Percentiles rank a stretch among this genome's conserved stretches.
These are phyloP conservation scores for Cladobotryum mycophilum DNA, from an alignment of 2,329 filamentous ascomycete species.

Conservation along the genomic window DNA sequence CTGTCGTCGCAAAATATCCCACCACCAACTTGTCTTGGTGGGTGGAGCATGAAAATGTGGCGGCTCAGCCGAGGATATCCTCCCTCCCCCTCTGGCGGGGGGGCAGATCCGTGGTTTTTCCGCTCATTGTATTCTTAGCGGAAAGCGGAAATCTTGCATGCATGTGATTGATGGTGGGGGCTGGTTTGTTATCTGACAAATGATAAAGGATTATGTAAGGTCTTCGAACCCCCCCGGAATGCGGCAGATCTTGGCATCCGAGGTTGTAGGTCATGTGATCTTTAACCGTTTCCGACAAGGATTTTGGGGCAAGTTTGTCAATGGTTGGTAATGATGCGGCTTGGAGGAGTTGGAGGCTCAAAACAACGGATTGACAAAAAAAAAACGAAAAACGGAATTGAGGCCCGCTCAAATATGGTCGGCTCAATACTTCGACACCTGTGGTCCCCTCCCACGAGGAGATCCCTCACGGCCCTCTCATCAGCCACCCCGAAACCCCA, in stretches of 20 bases:
- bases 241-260: conserved; percentile 8
- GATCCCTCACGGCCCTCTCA: conserved; percentile 18
- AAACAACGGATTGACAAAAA: conserved; percentile 2
- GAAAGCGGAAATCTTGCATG: too few species aligned
- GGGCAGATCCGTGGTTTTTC: too few species aligned
- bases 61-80: conserved; percentile 21
- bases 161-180: too few species aligned
- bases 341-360: background rate
- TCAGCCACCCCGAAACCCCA: conserved; percentile 16
- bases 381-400: too few species aligned
- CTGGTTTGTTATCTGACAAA: too few species aligned
- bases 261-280: background rate
- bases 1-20: too few species aligned
- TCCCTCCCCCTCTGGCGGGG: background rate
- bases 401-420: conserved; percentile 25
- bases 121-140: too few species aligned
- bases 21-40: too few species aligned
- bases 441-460: conserved; percentile 27
- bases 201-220: background rate
- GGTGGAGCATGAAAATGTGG: too few species aligned
- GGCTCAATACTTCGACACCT: conserved; percentile 30
- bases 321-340: background rate
- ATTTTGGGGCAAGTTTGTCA: background rate
- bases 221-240: conserved; percentile 11
- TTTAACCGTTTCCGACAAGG: background rate